Evolutionary conservation across 108 stramenopile genomes (phyloP).

Genomic region (Cafeteria roenbergensis): DNA sequence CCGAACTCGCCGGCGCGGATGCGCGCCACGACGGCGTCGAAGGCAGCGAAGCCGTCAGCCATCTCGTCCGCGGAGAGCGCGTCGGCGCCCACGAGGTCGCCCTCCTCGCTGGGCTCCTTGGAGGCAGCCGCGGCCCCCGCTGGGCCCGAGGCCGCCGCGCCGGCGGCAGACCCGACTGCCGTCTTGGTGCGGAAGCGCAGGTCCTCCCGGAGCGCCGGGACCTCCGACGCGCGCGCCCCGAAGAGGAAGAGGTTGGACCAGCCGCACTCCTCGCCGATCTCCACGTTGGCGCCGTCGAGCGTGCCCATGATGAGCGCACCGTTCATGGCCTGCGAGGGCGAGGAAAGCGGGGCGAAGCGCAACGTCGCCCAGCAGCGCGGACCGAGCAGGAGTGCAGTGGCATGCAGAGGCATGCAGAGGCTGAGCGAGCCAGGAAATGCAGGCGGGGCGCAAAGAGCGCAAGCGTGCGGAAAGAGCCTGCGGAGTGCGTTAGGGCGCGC

Average conservation of each 20-base stretch:
- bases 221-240: background rate
- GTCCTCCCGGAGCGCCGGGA: background rate
- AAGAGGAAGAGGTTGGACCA: background rate
- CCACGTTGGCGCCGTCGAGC: conserved; percentile 8
- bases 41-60: background rate
- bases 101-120: no score
- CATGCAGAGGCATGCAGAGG: no score
- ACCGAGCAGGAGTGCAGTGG: no score
- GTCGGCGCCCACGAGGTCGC: background rate
- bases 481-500: no score
- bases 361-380: no score
- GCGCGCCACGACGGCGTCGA: background rate
- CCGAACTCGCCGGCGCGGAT: conserved; percentile 1
- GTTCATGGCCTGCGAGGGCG: no score
- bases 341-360: no score
- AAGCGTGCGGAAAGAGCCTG: no score
- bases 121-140: background rate
- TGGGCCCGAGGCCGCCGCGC: background rate
- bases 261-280: background rate
- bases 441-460: no score
- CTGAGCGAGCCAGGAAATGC: no score
- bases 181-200: background rate
- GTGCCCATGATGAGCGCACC: conserved; percentile 7
- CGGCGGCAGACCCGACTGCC: background rate
- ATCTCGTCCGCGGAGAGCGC: background rate